phyloP scores from a whole-genome alignment of 768 basidiomycete genomes.

The Butyriboletus loyo region DNA sequence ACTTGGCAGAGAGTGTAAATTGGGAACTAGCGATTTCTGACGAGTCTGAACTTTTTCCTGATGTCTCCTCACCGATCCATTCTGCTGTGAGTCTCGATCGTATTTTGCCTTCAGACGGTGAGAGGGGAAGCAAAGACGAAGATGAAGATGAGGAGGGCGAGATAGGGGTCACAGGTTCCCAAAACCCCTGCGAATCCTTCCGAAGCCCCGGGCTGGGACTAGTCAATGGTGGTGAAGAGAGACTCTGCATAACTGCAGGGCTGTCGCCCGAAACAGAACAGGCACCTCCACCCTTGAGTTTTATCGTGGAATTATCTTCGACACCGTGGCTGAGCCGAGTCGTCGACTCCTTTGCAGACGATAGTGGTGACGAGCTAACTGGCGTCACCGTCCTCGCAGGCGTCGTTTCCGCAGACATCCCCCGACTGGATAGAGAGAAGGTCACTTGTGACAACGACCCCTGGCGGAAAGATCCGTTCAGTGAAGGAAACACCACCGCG shows the following conservation, averaged over 20 bases:
- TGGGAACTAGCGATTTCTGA: background rate
- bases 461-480: conserved; percentile 24
- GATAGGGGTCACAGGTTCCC: conserved; percentile 17
- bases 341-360: background rate
- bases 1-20: conserved; percentile 5
- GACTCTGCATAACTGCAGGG: conserved; percentile 4
- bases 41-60: background rate
- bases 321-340: background rate
- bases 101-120: conserved; percentile 9
- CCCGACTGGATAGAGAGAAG: background rate
- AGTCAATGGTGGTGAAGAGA: conserved; percentile 8
- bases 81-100: background rate
- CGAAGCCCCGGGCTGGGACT: conserved; percentile 11
- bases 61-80: conserved; percentile 4
- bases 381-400: conserved; percentile 12
- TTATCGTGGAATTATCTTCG: conserved; percentile 1
- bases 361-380: background rate
- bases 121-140: conserved; percentile 14
- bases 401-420: conserved; percentile 9
- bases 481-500: conserved; percentile 23
- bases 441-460: background rate
- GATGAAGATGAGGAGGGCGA: conserved; percentile 20
- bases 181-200: conserved; percentile 29
- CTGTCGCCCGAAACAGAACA: conserved; percentile 1
- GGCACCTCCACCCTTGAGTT: background rate